Percentiles rank a stretch among this genome's conserved stretches.
Conservation (phyloP, 2,329 filamentous ascomycete genomes). For the Colletotrichum filicis region DNA sequence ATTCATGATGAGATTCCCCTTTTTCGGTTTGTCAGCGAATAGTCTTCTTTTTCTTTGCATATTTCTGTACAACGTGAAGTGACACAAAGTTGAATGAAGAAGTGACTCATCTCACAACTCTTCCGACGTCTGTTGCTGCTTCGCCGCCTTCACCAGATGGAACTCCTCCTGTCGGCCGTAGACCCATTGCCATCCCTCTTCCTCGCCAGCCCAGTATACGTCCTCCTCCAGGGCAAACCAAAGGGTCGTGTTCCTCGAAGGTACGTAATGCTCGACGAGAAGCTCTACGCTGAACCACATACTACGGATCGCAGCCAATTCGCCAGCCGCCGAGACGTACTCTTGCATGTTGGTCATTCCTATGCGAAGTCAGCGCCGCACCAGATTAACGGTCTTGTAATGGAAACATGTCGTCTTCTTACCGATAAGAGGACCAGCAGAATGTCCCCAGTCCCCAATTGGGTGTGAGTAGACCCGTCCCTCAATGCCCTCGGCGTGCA, state of each 20-base stretch:
- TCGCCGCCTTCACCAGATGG: slow-evolving; percentile 45
- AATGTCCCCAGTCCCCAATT: slow-evolving; percentile 63
- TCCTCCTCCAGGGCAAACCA: slow-evolving; percentile 62
- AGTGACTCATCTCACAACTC: slow-evolving; percentile 9
- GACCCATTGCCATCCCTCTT: slow-evolving; percentile 58
- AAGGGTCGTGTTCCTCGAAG: slow-evolving; percentile 55
- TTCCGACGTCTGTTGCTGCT: slow-evolving; percentile 3
- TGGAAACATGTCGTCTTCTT: slow-evolving; percentile 11
- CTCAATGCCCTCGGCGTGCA: slow-evolving; percentile 54
- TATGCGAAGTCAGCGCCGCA: slow-evolving; percentile 33
- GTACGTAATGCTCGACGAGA: slow-evolving; percentile 58
- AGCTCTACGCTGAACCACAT: slow-evolving; percentile 64
- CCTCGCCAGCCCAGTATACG: slow-evolving; percentile 55
- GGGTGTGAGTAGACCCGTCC: slow-evolving; percentile 61
- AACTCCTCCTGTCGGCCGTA: slow-evolving; percentile 59
- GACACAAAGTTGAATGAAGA: not conserved
- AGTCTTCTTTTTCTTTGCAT: not conserved
- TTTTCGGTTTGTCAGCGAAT: slow-evolving; percentile 2
- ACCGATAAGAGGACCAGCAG: slow-evolving; percentile 60
- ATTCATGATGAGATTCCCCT: slow-evolving; percentile 27
- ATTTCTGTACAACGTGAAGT: not conserved
- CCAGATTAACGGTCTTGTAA: too few relatives aligned
- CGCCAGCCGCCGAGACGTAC: slow-evolving; percentile 57
- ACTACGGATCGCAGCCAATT: slow-evolving; percentile 55
- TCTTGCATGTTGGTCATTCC: slow-evolving; percentile 63